Evolutionary conservation across 768 basidiomycete genomes (phyloP), one percentile per base, ranked within the genome.

Genomic region (Suillus paluster): DNA sequence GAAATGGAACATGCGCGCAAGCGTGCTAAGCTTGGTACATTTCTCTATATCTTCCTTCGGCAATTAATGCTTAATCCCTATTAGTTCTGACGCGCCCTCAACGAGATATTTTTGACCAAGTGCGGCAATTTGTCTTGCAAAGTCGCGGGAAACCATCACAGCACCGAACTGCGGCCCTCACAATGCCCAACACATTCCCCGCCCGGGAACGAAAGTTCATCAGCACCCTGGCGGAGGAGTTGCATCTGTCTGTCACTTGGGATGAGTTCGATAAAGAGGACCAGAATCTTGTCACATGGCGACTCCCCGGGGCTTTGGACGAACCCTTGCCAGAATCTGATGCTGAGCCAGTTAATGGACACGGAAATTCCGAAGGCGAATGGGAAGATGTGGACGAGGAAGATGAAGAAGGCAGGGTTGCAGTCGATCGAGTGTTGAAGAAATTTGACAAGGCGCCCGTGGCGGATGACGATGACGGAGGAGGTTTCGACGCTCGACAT

Each of bases 241-340:
- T 99, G 48, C 88, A 93, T 70, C 82, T 99, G 14, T 82, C 76
- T 23, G 71, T 96, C 30, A 80, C 89, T n/a, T 99, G 95, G 94
- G 97, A 99, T 71, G 95, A 96, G 71, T 95, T 88, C 67, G 91
- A 95, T 64, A 91, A 91, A 8, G 79, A 93, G 50, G 92, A 93
- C 63, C 81, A 86, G 70, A 92, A 92, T 68, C 70, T 95, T 27
- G 85, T 92, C 45, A 89, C 88, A 21, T 86, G 83, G 80, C 73
- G 84, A 48, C 80, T 91, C 64, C 89, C 90, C 2, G 80, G 79
- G 9, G 76, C 75, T 21, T 57, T 70, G 41, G 77, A 78, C 57
- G 75, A 81, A 54, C 69, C 75, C 46, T 54, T 72, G 52, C 71
- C 68, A 23, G 77, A 68, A 62, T 61, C 54, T 66, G 75, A 77